phyloP scores from a whole-genome alignment of 257 asterid species.

The Plantago major region DNA sequence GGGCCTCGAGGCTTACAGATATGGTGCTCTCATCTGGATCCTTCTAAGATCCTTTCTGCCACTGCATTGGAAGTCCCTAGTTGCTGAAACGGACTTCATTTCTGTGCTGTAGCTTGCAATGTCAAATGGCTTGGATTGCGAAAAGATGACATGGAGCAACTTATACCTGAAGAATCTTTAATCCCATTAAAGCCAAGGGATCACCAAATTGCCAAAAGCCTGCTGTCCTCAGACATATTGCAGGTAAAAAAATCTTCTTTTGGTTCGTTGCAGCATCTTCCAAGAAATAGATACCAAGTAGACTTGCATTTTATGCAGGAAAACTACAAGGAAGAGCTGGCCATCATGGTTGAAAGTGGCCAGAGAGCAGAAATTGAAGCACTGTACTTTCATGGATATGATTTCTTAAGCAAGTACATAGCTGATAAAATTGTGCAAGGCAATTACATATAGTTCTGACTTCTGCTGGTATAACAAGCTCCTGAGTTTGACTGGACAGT shows the following conservation, averaged over 20 bases:
- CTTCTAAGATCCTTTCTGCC: not conserved
- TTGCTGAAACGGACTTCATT: slow-evolving; percentile 9
- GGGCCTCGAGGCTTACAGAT: slow-evolving; percentile 95
- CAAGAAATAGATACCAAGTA: not conserved
- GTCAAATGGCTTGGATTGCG: slow-evolving; percentile 90
- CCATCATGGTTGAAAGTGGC: slow-evolving; percentile 59
- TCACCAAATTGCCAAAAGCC: slow-evolving; percentile 74
- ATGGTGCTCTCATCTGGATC: slow-evolving; percentile 43
- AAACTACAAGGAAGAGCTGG: slow-evolving; percentile 72
- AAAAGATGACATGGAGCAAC: slow-evolving; percentile 64
- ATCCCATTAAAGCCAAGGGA: slow-evolving; percentile 63
- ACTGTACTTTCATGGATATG: slow-evolving; percentile 76
- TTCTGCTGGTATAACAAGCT: too few relatives aligned
- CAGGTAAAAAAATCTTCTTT: slow-evolving; percentile 34
- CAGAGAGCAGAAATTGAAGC: slow-evolving; percentile 88
- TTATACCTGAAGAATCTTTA: slow-evolving; percentile 69
- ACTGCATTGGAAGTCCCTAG: slow-evolving; percentile 1
- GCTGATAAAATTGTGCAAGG: slow-evolving; percentile 78
- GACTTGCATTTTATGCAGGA: slow-evolving; percentile 36
- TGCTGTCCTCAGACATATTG: slow-evolving; percentile 57
- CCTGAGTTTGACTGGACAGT: too few relatives aligned
- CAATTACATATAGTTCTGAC: slow-evolving; percentile 36
- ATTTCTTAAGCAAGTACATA: slow-evolving; percentile 59
- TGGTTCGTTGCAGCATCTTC: not conserved
- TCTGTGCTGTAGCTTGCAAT: slow-evolving; percentile 58